Base-by-base conservation (phyloP, 768 basidiomycete species). In the Panaeolus cyanescens region DNA sequence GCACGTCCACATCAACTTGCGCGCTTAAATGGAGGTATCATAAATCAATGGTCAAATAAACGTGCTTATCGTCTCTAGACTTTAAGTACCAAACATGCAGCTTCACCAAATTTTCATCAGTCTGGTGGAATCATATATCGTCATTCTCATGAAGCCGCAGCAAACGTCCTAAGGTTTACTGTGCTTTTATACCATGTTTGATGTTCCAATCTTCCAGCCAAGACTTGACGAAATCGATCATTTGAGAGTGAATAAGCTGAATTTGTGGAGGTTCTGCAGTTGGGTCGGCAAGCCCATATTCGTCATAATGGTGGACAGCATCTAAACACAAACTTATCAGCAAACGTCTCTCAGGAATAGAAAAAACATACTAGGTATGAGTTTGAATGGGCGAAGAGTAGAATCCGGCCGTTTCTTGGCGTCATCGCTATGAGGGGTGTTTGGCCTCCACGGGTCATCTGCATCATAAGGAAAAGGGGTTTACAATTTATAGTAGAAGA, bases 361-460 rank as follows among this genome's bases (percentile, higher is more conserved):
- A 56, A 25, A 20, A 40, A 10, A 79, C 89, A 20, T 64, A 94
- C 93, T 80, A 8, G 89, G 88, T 60, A 97, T 96, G 42, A 96
- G 68, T 71, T 95, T 95, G 75, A 93, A 93, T 1, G 95, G 96
- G 40, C 82, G 80, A 32, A 86, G 67, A 9, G 88, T 74, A 1
- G 93, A 93, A 73, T 94, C 92, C 39, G 79, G 71, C n/a, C 95
- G 80, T 53, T 85, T 79, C 9, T 75, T 69, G 1, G 94, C 93
- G 56, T 91, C 84, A 55, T 83, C 79, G 66, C 90, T 91, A 69
- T 93, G 92, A 0, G 92, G 91, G 10, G 92, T 93, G 66, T 86
- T 87, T 0, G 93, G 93, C 60, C 90, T 83, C 95, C 95, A 96
- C 10, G 95, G 93, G 74, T 96, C 95, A 32, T 90, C 91, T 92